Evolutionary conservation across 23 red algal genomes (phyloP), one percentile per base, ranked within the genome.

Genomic region (Pyropia yezoensis): DNA sequence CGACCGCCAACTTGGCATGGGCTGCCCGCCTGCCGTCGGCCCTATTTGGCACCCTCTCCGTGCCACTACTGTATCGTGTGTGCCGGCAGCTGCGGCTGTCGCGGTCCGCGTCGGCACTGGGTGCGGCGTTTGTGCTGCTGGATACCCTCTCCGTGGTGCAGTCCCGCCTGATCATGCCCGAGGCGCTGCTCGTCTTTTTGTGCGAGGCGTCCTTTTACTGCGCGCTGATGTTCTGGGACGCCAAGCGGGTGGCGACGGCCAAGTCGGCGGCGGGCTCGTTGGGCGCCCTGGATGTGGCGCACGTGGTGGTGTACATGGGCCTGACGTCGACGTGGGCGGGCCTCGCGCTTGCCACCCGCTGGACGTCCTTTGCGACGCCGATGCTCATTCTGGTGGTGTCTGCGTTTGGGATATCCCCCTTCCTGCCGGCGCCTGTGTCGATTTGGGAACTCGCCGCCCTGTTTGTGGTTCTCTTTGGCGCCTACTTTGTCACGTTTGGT

Each of bases 331-430:
- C 85, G 1, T 27, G 64, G 55, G 65, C 70, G 45, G 89, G 78
- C 16, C 58, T 72, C 19, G 67, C 79, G 34, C 29, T 95, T 14
- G 73, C 80, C 14, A 77, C 77, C 63, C 51, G 80, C 20, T 95
- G 89, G 89, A 95, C 89, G 33, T 80, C 78, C 26, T 82, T 95
- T 39, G 89, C 89, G 8, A 95, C 89, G 57, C 78, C 89, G 27
- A 74, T 73, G 33, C 52, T 85, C 17, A 77, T 78, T 18, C 70
- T 78, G 28, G 33, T 86, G 20, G 74, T 85, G 27, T 85, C 79
- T 28, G 57, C 79, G 30, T 85, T 77, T 71, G 84, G 84, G 16
- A 53, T 80, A 4, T 52, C 27, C 2, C 84, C 75, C 22, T 89
- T 89, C 51, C 66, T 70, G 16, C 25, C 65, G 33, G 73, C 71